Percentiles rank a stretch among this genome's conserved stretches.
These are phyloP conservation scores for Penicillium palitans DNA, from an alignment of 2,329 filamentous ascomycete species.

Conservation along the genomic window DNA sequence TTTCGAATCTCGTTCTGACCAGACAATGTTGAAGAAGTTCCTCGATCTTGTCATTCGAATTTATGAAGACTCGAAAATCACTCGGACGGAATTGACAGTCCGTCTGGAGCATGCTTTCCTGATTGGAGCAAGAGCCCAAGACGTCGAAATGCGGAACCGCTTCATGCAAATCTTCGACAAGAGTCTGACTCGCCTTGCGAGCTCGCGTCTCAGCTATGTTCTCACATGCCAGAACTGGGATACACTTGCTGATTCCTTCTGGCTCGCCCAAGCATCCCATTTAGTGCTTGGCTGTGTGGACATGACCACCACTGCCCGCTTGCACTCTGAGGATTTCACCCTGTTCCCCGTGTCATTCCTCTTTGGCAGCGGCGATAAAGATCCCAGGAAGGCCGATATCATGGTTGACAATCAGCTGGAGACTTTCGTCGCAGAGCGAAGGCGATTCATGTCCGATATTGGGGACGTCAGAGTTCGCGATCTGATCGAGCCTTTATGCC, in stretches of 20 bases:
- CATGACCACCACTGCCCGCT: constrained; percentile 72
- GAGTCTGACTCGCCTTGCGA: constrained; percentile 89
- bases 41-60: constrained; percentile 94
- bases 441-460: constrained; percentile 79
- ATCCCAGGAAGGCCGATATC: constrained; percentile 60
- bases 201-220: constrained; percentile 83
- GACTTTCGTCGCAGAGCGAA: constrained; percentile 72
- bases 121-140: constrained; percentile 86
- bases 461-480: constrained; percentile 85
- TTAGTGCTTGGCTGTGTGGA: constrained; percentile 89
- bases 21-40: constrained; percentile 86
- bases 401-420: constrained; percentile 85
- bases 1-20: constrained; percentile 82
- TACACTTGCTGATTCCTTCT: constrained; percentile 89
- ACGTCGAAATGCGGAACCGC: constrained; percentile 94
- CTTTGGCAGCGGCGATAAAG: constrained; percentile 71
- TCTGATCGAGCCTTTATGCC: constrained; percentile 82
- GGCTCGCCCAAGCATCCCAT: constrained; percentile 93
- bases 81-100: constrained; percentile 91
- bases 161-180: constrained; percentile 97
- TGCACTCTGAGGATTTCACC: constrained; percentile 82
- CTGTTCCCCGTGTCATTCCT: constrained; percentile 72
- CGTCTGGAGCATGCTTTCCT: constrained; percentile 98
- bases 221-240: constrained; percentile 96
- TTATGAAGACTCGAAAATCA: constrained; percentile 96